Conservation (phyloP, 768 basidiomycete genomes). For the Agaricus blazei region DNA sequence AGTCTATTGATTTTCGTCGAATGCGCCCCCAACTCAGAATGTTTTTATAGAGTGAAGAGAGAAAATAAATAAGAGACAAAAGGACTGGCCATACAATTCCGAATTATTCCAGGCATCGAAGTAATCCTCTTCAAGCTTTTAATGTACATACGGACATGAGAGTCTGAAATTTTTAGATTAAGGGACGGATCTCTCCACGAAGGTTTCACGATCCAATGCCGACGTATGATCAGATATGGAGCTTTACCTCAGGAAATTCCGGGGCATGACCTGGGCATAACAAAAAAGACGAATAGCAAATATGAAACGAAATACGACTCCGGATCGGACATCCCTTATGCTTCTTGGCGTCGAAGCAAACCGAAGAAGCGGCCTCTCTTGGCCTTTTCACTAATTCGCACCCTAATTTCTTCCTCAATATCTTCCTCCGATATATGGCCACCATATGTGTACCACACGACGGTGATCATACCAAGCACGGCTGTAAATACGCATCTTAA, state of each 20-base stretch:
- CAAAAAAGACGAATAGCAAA: background rate
- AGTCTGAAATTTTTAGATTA: too few relatives aligned
- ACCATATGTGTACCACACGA: conserved; percentile 86
- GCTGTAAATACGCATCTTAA: conserved; percentile 76
- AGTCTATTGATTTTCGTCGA: too few relatives aligned
- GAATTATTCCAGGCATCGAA: too few relatives aligned
- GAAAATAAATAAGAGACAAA: too few relatives aligned
- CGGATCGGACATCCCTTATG: background rate
- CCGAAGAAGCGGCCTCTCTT: conserved; percentile 42
- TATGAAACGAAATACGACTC: background rate
- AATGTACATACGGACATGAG: too few relatives aligned
- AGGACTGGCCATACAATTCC: too few relatives aligned
- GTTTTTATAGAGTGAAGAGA: too few relatives aligned
- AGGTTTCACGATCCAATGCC: too few relatives aligned
- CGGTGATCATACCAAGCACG: conserved; percentile 73
- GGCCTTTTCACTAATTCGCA: conserved; percentile 53
- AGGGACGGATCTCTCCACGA: too few relatives aligned
- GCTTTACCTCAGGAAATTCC: background rate
- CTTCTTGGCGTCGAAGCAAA: conserved; percentile 9
- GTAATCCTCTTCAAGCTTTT: too few relatives aligned
- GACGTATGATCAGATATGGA: too few relatives aligned
- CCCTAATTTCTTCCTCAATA: conserved; percentile 65
- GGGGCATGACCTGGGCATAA: background rate
- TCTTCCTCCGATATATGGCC: conserved; percentile 72
- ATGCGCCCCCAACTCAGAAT: too few relatives aligned